These are phyloP conservation scores for Aspergillus conjunctus DNA, from an alignment of 495 filamentous ascomycete genomes.

Conservation along the genomic window DNA sequence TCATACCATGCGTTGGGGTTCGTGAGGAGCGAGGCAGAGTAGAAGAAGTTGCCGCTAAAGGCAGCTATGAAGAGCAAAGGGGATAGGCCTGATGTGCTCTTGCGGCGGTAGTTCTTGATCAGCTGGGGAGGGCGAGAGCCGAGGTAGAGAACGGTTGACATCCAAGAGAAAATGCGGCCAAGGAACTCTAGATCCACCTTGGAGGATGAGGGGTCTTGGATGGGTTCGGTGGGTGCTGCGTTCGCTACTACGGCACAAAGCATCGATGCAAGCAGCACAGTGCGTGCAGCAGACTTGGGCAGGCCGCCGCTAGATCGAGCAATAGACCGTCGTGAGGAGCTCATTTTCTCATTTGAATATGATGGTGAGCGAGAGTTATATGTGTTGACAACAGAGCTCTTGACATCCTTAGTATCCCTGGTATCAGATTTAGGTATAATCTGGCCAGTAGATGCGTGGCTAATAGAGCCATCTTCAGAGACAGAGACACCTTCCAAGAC, in stretches of 20 bases:
- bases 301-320: constrained; percentile 29
- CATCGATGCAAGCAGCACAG: constrained; percentile 48
- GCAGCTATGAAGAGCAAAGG: constrained; percentile 70
- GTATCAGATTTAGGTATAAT: constrained; percentile 27
- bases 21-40: constrained; percentile 64
- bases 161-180: constrained; percentile 65
- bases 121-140: constrained; percentile 72
- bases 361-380: constrained; percentile 31
- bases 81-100: constrained; percentile 70
- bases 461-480: constrained; percentile 24
- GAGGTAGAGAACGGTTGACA: constrained; percentile 67
- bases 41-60: constrained; percentile 74
- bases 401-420: constrained; percentile 37
- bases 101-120: constrained; percentile 65
- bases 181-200: constrained; percentile 44
- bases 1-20: constrained; percentile 70
- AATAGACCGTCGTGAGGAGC: constrained; percentile 36
- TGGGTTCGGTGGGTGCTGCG: constrained; percentile 40
- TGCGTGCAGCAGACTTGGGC: constrained; percentile 43
- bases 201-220: constrained; percentile 21
- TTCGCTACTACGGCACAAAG: constrained; percentile 50
- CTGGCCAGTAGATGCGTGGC: constrained; percentile 23
- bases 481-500: constrained; percentile 38
- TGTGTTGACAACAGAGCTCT: constrained; percentile 26
- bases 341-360: constrained; percentile 45